Evolutionary conservation across 371 early-diverging fungal species (phyloP), one percentile per base, ranked within the genome.

Genomic region (Rhizomucor pusillus): DNA sequence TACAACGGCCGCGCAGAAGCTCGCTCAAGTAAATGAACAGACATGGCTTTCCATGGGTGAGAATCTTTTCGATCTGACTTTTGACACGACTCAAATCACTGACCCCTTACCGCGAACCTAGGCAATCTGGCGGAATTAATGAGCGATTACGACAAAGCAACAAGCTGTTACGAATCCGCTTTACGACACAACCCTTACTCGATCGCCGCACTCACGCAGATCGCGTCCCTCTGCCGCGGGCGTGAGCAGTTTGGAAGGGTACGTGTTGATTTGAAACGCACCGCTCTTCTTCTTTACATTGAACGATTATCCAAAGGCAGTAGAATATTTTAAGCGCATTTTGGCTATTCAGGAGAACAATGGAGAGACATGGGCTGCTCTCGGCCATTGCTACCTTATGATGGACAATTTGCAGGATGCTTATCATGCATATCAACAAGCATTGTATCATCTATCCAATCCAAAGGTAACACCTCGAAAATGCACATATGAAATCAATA

Each of bases 321-420:
- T 92, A 12, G 93, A 92, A 34, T 91, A 86, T 66, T 95, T 91
- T 60, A 89, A 93, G 57, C 83, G 93, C 16, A 84, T 91, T 25
- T 67, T 97, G 22, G 73, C 79, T 52, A 87, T 95, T 35, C 89
- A 95, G 57, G 79, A 77, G 34, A 71, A 68, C 40, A 92, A 92
- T 63, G 97, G 96, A 18, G 94, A 95, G 52, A 86, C 90, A 23
- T 95, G 95, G 95, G 94, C 91, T 12, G 89, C 91, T 6, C 77
- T 95, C 24, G 95, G 94, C 18, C 93, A 95, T 69, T 94, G 94
- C 69, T 93, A 92, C 68, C 74, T 96, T 49, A 91, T 93, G 94
- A 82, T 89, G 80, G 95, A 94, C 63, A 90, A 97, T 46, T 77
- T 95, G 41, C 92, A 90, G 54, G 88, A 92, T 62, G 95, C 98